phyloP scores from a whole-genome alignment of 1,284 basidiomycete species.

The Rhodofomes roseus region DNA sequence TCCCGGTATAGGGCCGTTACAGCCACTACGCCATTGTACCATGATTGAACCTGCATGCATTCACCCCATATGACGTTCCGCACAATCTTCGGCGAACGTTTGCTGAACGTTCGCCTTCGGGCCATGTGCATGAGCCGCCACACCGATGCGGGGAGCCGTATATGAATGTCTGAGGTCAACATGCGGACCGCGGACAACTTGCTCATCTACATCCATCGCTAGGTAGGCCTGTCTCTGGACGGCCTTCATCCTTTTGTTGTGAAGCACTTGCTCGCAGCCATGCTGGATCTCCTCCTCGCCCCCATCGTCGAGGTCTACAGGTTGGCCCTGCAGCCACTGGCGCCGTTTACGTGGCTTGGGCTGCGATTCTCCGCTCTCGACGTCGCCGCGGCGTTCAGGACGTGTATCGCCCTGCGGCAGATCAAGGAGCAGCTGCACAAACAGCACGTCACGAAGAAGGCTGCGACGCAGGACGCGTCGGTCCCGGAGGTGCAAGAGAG shows the following conservation, averaged over 20 bases:
- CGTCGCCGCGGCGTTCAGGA: slow-evolving; percentile 57
- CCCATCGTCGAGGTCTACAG: slow-evolving; percentile 53
- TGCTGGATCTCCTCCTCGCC: slow-evolving; percentile 26
- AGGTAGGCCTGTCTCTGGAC: neutral
- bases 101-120: no score
- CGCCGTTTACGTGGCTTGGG: slow-evolving; percentile 68
- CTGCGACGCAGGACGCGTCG: slow-evolving; percentile 8
- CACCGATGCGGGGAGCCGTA: neutral
- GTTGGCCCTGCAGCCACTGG: slow-evolving; percentile 53
- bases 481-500: slow-evolving; percentile 38
- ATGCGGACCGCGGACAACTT: neutral
- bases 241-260: neutral
- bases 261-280: neutral
- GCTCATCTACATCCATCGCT: neutral
- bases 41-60: slow-evolving; percentile 5
- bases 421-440: slow-evolving; percentile 48
- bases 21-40: slow-evolving; percentile 62
- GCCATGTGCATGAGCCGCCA: no score
- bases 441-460: slow-evolving; percentile 35
- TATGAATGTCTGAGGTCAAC: neutral
- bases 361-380: slow-evolving; percentile 57
- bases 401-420: slow-evolving; percentile 66
- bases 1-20: slow-evolving; percentile 76
- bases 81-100: neutral
- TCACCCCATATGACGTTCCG: neutral